Percentiles rank a stretch among this genome's conserved stretches.
Evolutionary conservation across 305 asterid species (phyloP).

Genomic region (Fraxinus albicans): DNA sequence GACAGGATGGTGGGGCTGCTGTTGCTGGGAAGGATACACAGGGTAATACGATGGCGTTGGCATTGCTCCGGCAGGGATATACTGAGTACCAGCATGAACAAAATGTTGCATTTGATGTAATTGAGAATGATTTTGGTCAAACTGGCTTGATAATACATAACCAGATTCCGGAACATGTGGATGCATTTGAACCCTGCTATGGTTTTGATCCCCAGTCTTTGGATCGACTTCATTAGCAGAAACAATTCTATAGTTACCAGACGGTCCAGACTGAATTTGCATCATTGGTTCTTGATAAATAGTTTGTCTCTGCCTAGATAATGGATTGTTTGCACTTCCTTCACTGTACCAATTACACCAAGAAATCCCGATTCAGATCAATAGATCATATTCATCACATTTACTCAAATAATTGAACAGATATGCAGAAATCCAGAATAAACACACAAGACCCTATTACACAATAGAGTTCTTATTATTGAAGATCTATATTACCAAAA

Average conservation of each 20-base stretch:
- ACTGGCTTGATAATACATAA: constrained; percentile 32
- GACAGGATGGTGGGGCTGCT: constrained; percentile 29
- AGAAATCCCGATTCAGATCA: constrained; percentile 19
- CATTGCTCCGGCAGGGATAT: constrained; percentile 39
- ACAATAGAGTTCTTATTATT: not conserved
- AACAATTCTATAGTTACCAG: constrained; percentile 20
- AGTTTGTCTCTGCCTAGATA: constrained; percentile 67
- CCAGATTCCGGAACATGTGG: constrained; percentile 43
- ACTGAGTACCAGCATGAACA: constrained; percentile 38
- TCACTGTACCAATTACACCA: constrained; percentile 52
- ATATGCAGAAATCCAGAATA: not conserved
- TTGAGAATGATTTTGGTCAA: constrained; percentile 40
- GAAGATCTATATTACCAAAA: not conserved
- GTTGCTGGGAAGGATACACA: constrained; percentile 43
- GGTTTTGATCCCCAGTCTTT: constrained; percentile 27
- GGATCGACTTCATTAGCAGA: constrained; percentile 31
- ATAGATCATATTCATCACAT: not conserved
- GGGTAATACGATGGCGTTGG: constrained; percentile 38
- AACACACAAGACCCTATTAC: not conserved
- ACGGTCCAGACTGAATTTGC: constrained; percentile 47
- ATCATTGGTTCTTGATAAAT: constrained; percentile 56
- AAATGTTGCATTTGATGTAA: constrained; percentile 41
- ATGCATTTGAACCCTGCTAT: constrained; percentile 35
- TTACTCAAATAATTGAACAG: constrained; percentile 11
- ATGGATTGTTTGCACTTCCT: constrained; percentile 63